phyloP scores from a whole-genome alignment of 208 protist genomes.

The Phytomonas serpens region DNA sequence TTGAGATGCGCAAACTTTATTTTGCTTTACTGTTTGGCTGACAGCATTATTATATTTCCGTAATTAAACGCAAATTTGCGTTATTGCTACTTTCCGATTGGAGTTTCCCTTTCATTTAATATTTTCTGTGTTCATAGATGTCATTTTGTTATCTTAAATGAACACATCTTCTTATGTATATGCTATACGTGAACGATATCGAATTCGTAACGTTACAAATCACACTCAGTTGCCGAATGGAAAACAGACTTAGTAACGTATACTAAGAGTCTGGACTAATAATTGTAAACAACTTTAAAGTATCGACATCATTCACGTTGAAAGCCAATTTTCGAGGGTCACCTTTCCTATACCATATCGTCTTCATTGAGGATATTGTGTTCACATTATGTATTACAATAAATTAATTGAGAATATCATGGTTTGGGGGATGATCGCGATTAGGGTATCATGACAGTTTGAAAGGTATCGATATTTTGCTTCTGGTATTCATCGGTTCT shows the following conservation, averaged over 20 bases:
- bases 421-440: background rate
- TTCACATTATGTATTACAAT: constrained; percentile 4
- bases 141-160: constrained; percentile 2
- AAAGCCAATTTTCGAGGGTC: background rate
- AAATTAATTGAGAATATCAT: background rate
- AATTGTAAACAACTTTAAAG: background rate
- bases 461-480: constrained; percentile 20
- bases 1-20: background rate
- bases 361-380: background rate
- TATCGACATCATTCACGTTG: background rate
- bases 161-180: background rate
- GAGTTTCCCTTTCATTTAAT: background rate
- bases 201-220: background rate
- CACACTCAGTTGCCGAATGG: background rate
- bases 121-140: constrained; percentile 4
- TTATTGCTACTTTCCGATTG: background rate
- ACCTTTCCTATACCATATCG: background rate
- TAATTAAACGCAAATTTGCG: background rate
- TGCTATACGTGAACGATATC: background rate
- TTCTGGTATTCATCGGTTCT: constrained; percentile 56
- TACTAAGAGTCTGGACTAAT: background rate
- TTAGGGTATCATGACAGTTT: background rate
- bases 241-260: background rate
- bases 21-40: background rate
- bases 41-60: background rate